Base-by-base conservation (phyloP, 306 rosid species). In the Cicer cuneatum region DNA sequence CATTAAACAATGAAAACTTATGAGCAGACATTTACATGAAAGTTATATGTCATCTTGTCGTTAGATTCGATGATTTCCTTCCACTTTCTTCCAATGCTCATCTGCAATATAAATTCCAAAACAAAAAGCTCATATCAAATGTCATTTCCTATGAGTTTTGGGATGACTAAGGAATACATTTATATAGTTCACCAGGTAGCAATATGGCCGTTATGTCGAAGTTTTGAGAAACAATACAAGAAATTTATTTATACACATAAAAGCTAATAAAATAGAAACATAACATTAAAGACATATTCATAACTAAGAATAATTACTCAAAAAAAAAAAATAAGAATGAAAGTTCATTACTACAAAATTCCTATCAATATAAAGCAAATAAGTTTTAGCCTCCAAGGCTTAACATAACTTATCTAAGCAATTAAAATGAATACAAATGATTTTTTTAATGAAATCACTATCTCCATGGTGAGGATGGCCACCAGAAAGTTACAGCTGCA, bases 1-100 rank as follows among this genome's bases (percentile, higher is more conserved):
- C 13, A 38, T 33, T 52, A 10, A 4, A 15, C 10, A 76, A 66
- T 68, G 43, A 10, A 7, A 48, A 12, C 46, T 16, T 13, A 68
- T 0, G 61, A 57, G 77, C 13, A 47, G 16, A 81, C 39, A 43
- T 75, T 83, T 89, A 95, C 99, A 83, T 95, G 98, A 76, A 86
- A 88, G 85, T 81, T 86, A 76, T 90, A 92, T 35, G 76, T 61
- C 72, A 95, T 86, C 87, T 87, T 92, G 67, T 95, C 99, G 10
- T 74, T 81, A 15, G 82, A 80, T 61, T 92, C 97, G 16, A 89
- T 81, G 74, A 95, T 81, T 82, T 95, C 96, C 96, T 92, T 95
- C 99, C 98, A 95, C 86, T 92, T 95, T 84, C 96, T 87, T 73
- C 98, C 99, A 4, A 95, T 92, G 86, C 92, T 56, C 93, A 87